phyloP scores from a whole-genome alignment of 352 stramenopile species.

The Phytopythium vexans region DNA sequence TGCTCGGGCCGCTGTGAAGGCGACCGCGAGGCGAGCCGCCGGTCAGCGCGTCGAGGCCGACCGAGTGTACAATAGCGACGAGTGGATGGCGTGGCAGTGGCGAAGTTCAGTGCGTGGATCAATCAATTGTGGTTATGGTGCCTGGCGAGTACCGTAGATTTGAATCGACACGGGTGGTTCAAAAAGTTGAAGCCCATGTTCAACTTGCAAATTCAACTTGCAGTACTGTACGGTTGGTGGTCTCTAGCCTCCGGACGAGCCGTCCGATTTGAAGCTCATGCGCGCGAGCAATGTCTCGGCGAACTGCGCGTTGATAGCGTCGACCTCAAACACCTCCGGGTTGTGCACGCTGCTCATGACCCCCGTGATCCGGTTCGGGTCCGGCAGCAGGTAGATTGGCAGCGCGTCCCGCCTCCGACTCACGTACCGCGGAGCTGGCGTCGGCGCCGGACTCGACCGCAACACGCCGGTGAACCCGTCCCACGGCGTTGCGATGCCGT shows the following conservation, averaged over 20 bases:
- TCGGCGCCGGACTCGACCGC: conserved; percentile 22
- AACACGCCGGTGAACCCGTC: conserved; percentile 24
- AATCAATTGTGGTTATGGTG: background rate
- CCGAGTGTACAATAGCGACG: background rate
- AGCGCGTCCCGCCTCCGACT: conserved; percentile 43
- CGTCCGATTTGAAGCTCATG: conserved; percentile 24
- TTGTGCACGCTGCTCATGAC: conserved; percentile 39
- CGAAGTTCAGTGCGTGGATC: background rate
- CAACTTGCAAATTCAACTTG: too few relatives aligned
- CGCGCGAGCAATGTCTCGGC: conserved; percentile 16
- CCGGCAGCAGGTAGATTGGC: conserved; percentile 67
- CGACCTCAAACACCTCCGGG: conserved; percentile 53
- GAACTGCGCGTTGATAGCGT: conserved; percentile 52
- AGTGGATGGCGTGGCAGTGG: too few relatives aligned
- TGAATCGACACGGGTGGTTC: too few relatives aligned
- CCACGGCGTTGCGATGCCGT: conserved; percentile 60
- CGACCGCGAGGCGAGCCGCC: background rate
- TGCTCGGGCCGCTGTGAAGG: conserved; percentile 5
- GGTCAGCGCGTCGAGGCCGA: background rate
- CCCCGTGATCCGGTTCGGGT: conserved; percentile 58
- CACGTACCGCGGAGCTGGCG: conserved; percentile 41
- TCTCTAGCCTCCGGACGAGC: too few relatives aligned
- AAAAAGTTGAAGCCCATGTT: too few relatives aligned
- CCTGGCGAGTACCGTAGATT: too few relatives aligned
- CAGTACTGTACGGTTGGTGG: too few relatives aligned